phyloP scores from a whole-genome alignment of 1,139 yeast genomes.

The Nakaseomyces uthaithaninus region DNA sequence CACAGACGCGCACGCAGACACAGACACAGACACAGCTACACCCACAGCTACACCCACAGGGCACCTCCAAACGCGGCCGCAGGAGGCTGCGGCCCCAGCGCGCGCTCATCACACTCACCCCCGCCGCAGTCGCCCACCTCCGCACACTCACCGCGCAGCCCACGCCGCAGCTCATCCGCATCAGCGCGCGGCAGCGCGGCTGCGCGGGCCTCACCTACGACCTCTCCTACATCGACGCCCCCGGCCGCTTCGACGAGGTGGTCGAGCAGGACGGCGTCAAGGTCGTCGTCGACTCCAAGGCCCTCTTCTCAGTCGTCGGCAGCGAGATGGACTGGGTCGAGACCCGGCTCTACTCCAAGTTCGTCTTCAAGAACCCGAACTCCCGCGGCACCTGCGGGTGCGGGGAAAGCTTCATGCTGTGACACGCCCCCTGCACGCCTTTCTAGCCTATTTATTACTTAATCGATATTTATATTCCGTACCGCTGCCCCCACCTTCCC shows the following conservation, averaged over 20 bases:
- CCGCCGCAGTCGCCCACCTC: conserved; percentile 66
- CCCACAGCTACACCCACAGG: not conserved
- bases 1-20: conserved; percentile 31
- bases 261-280: conserved; percentile 90
- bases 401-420: conserved; percentile 96
- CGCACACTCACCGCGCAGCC: conserved; percentile 64
- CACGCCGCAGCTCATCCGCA: conserved; percentile 76
- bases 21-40: conserved; percentile 36
- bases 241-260: conserved; percentile 89
- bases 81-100: conserved; percentile 75
- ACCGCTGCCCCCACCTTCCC: no score
- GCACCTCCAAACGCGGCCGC: conserved; percentile 36
- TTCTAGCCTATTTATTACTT: not conserved
- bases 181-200: conserved; percentile 90
- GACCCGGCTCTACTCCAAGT: conserved; percentile 79
- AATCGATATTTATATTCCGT: not conserved
- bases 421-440: conserved; percentile 13
- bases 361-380: conserved; percentile 89
- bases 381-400: conserved; percentile 98
- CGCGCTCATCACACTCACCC: conserved; percentile 74
- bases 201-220: conserved; percentile 93
- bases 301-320: conserved; percentile 89
- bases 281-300: conserved; percentile 89
- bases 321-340: conserved; percentile 98
- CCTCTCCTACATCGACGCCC: conserved; percentile 77